Base-by-base conservation (phyloP, 1,139 yeast genomes). In the Hyphopichia pseudoburtonii region DNA sequence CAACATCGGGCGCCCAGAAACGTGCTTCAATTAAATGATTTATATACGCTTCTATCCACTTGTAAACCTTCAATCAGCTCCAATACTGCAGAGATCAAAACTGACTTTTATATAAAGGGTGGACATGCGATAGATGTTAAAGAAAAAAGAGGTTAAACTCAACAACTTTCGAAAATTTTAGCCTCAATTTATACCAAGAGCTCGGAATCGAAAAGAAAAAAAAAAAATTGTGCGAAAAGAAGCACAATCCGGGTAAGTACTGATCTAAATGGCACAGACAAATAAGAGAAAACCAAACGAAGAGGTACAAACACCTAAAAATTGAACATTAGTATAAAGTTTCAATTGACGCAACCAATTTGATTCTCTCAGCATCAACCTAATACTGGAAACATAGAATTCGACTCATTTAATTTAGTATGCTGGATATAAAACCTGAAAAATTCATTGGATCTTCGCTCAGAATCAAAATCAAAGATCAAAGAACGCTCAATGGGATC, bases 1-100 rank as follows among this genome's bases (percentile, higher is more conserved):
- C 77, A 70, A 69, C 68, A 70, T 59, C 77, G 62, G 77, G 77
- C 76, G 77, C 77, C 77, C 77, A 71, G 77, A 61, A 71, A 70
- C 76, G 76, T 70, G 74, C 76, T 64, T 72, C 73, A 47, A 43
- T 39, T 49, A 34, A 44, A 46, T 43, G 66, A 65, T 69, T 57
- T 34, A 37, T 71, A 66, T 71, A 66, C 76, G 76, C 76, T 54
- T 65, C 16, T 38, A 45, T 48, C 46, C 66, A 57, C 61, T 50
- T 33, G 53, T 53, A 40, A 53, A 42, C 60, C 62, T 48, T 46
- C 56, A 36, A 43, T 46, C 46, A 47, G 40, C 36, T 41, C 39
- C 22, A 38, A 33, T 26, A 36, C 42, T 50, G 36, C 38, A 43
- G 43, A 39, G 43, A 38, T 40, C 48, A 37, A 45, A 43, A 45